These are phyloP conservation scores for Bruguiera gymnorhiza DNA, from an alignment of 345 rosid species.

Conservation along the genomic window DNA sequence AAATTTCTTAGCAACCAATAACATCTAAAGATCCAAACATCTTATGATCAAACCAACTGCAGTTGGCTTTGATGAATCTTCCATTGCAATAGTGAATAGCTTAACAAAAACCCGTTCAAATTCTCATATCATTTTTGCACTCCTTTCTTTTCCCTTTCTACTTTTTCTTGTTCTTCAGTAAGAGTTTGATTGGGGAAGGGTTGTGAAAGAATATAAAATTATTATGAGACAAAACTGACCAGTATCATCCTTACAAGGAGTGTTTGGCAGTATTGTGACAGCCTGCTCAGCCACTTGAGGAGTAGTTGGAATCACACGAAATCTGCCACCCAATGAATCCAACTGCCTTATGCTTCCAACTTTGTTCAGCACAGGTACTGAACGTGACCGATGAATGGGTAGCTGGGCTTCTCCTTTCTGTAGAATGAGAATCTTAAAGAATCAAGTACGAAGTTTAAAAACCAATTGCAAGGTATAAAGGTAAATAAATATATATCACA, in stretches of 20 bases:
- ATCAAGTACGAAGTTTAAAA: constrained; percentile 6
- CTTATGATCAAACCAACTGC: too few species aligned
- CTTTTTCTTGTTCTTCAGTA: neutral
- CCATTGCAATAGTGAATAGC: neutral
- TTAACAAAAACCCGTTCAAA: neutral
- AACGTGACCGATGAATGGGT: constrained; percentile 77
- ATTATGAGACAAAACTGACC: constrained; percentile 36
- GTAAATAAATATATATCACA: neutral
- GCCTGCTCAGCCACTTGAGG: constrained; percentile 32
- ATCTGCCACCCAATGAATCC: constrained; percentile 43
- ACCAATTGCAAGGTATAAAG: neutral
- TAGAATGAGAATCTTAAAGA: constrained; percentile 26
- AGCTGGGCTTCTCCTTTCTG: constrained; percentile 57
- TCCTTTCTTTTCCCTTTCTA: neutral
- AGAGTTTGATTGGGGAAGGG: neutral
- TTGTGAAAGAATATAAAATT: neutral
- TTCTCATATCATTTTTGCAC: neutral
- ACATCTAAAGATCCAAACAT: too few species aligned
- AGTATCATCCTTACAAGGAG: constrained; percentile 27
- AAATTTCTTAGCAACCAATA: too few species aligned
- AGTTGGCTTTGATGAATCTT: too few species aligned
- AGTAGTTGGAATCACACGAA: constrained; percentile 73
- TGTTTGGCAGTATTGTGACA: constrained; percentile 24
- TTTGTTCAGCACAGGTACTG: constrained; percentile 70
- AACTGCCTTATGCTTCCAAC: constrained; percentile 45